Base-by-base conservation (phyloP, 441 rosid genomes). In the Brassica balearica region DNA sequence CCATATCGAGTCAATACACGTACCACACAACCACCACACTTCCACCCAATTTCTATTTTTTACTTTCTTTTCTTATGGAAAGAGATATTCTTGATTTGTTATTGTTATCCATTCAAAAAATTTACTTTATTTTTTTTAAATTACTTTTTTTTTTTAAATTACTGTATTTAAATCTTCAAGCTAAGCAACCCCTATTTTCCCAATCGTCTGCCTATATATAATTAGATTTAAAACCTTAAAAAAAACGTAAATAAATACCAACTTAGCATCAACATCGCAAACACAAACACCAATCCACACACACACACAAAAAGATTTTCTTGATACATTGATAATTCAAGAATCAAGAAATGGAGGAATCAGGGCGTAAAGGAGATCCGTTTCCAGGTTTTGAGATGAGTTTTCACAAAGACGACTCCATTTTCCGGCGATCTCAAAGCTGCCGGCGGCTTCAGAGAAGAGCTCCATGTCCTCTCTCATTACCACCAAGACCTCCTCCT, bases 351-450 rank as follows among this genome's bases (percentile, higher is more conserved):
- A 88, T 87, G 91, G 90, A 86, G 80, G 84, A 82, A 5, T 32
- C 88, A 74, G 70, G 70, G 3, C 73, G 69, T 58, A 63, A 17
- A 71, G 83, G 84, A 64, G 80, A 75, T 8, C 82, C 82, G 69
- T 91, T 91, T 77, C 92, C 93, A 0, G 94, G 94, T 9, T 91
- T 92, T 82, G 86, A 82, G 80, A 83, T 77, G 46, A 32, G 83
- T 66, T 59, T 75, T 72, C 93, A 86, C 79, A 85, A 84, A 19
- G 92, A 91, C 36, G 91, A 86, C 62, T 22, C 74, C 38, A 83
- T 87, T 65, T 87, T 76, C 83, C 77, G 81, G 59, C 87, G 85
- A 82, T 77, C 90, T 61, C 68, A 83, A 6, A 89, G 86, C 80
- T 80, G 83, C 51, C 29, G 91, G 84, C 29, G 91, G 83, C 74